Conservation (phyloP, 169 alveolate species). For the Cryptosporidium meleagridis region DNA sequence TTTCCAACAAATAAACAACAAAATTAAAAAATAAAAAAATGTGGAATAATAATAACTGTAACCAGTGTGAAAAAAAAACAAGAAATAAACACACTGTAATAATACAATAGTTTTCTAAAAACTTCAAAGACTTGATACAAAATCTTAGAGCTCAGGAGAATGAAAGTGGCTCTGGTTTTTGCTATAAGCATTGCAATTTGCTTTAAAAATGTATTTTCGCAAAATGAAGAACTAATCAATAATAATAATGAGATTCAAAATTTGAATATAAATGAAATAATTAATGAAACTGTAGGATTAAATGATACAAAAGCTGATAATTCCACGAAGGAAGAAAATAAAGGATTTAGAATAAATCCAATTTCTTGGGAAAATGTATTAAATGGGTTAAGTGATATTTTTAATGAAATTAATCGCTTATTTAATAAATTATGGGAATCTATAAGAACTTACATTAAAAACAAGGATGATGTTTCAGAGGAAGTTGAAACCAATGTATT, state of each 20-base stretch:
- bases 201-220: background rate
- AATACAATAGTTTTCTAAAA: background rate
- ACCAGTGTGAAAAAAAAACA: background rate
- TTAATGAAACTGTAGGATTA: background rate
- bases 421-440: conserved; percentile 45
- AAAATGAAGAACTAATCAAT: background rate
- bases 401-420: conserved; percentile 13
- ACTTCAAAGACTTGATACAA: background rate
- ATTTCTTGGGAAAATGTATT: conserved; percentile 46
- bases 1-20: background rate
- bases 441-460: conserved; percentile 13
- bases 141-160: background rate
- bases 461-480: background rate
- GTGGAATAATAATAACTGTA: background rate
- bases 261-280: background rate
- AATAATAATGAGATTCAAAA: background rate
- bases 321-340: background rate
- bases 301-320: conserved; percentile 1
- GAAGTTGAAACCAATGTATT: background rate
- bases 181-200: background rate
- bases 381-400: conserved; percentile 21
- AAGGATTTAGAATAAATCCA: conserved; percentile 6
- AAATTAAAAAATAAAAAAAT: too few relatives aligned
- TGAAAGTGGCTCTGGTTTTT: background rate
- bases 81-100: background rate